Conservation (phyloP, 2,329 filamentous ascomycete species). For the Paecilomyces sp. region DNA sequence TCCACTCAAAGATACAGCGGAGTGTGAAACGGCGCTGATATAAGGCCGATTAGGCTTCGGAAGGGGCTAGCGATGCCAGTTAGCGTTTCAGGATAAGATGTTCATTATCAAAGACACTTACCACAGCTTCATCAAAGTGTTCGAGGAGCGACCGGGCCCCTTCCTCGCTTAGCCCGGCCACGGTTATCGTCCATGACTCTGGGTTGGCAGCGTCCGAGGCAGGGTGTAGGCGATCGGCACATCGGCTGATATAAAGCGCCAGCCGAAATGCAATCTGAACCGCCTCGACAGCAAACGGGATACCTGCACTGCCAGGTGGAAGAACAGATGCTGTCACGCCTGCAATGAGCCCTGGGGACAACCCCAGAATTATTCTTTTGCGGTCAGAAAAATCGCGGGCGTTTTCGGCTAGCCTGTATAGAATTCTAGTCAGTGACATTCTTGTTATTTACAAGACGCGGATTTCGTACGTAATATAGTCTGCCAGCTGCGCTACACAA, state of each 20-base stretch:
- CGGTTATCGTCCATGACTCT: background rate
- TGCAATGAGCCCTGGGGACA: background rate
- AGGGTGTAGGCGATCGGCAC: background rate
- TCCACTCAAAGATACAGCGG: background rate
- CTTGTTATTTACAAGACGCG: background rate
- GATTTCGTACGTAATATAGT: background rate
- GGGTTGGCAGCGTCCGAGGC: background rate
- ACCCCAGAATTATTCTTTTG: background rate
- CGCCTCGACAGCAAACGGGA: background rate
- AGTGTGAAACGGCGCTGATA: background rate
- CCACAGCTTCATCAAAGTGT: background rate
- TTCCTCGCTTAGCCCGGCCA: background rate
- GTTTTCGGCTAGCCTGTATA: background rate
- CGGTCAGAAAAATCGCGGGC: background rate
- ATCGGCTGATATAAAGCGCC: background rate
- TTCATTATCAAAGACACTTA: background rate
- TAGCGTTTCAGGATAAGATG: background rate
- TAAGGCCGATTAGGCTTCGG: background rate
- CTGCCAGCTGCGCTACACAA: background rate
- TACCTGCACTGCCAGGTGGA: background rate
- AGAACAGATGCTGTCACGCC: background rate
- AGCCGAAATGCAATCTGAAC: background rate
- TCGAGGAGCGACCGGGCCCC: background rate
- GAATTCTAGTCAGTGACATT: background rate
- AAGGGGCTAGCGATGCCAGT: background rate